Evolutionary conservation across 2,329 filamentous ascomycete species (phyloP).

Genomic region (Penicillium psychrosexuale): DNA sequence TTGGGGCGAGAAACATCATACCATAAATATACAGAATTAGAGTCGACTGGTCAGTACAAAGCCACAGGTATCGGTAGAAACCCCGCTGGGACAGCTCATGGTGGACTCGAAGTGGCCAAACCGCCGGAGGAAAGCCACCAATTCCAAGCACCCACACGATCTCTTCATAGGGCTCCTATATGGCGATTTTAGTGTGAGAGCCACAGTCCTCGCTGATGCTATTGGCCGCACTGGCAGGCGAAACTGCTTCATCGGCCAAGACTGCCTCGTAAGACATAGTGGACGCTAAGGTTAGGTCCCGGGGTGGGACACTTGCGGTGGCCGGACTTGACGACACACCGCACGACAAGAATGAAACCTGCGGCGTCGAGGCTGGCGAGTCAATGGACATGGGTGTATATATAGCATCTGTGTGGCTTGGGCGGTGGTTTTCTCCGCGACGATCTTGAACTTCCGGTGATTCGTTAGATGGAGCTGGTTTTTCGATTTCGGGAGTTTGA

Average conservation of each 20-base stretch:
- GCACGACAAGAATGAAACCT: slow-evolving; percentile 12
- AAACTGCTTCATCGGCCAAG: slow-evolving; percentile 12
- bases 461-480: neutral
- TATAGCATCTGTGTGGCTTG: slow-evolving; percentile 1
- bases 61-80: neutral
- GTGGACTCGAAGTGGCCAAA: neutral
- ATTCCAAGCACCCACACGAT: neutral
- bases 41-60: neutral
- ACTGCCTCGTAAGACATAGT: slow-evolving; percentile 20
- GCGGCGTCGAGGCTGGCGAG: slow-evolving; percentile 8
- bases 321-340: slow-evolving; percentile 14
- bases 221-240: slow-evolving; percentile 1
- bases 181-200: neutral
- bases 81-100: neutral
- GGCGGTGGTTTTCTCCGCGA: slow-evolving; percentile 7
- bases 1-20: neutral
- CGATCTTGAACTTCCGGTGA: neutral
- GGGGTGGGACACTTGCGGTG: slow-evolving; percentile 16
- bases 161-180: neutral
- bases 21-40: neutral
- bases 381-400: slow-evolving; percentile 2
- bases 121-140: neutral
- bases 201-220: neutral
- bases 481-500: neutral
- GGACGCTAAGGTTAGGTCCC: slow-evolving; percentile 18